These are phyloP conservation scores for Colletotrichum tofieldiae DNA, from an alignment of 2,329 filamentous ascomycete species.

Conservation along the genomic window DNA sequence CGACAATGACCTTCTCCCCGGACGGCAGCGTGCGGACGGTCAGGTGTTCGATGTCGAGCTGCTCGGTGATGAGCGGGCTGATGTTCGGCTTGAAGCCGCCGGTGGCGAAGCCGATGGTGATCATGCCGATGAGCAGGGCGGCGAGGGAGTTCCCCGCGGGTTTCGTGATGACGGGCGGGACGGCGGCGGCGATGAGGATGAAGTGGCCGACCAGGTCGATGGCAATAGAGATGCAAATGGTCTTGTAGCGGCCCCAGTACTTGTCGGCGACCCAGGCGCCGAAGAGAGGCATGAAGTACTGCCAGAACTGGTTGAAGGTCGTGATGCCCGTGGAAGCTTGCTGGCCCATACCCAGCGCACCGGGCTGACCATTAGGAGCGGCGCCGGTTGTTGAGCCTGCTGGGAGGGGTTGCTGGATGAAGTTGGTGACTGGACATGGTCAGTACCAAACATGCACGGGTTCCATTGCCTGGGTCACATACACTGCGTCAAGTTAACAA, in stretches of 20 bases:
- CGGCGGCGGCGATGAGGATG: slow-evolving; percentile 77
- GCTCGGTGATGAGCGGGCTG: slow-evolving; percentile 77
- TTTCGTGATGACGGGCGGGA: slow-evolving; percentile 73
- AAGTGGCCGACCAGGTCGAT: slow-evolving; percentile 76
- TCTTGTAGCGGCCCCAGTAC: slow-evolving; percentile 78
- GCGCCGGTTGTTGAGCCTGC: slow-evolving; percentile 69
- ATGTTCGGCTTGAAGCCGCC: slow-evolving; percentile 85
- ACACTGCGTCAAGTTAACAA: slow-evolving; percentile 22
- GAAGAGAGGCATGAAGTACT: slow-evolving; percentile 72
- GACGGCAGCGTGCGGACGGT: slow-evolving; percentile 66
- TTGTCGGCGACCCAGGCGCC: slow-evolving; percentile 68
- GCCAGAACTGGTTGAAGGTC: slow-evolving; percentile 71
- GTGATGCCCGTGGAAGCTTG: slow-evolving; percentile 63
- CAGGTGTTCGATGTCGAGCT: slow-evolving; percentile 71
- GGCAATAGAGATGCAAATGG: slow-evolving; percentile 74
- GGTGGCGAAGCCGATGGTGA: slow-evolving; percentile 72
- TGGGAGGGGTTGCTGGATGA: slow-evolving; percentile 73
- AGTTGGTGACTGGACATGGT: slow-evolving; percentile 66
- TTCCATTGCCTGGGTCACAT: background rate
- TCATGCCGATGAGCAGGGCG: slow-evolving; percentile 74
- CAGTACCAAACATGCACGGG: background rate
- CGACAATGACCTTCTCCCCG: slow-evolving; percentile 76
- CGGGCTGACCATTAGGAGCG: slow-evolving; percentile 56
- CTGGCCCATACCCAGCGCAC: slow-evolving; percentile 72
- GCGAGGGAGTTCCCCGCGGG: slow-evolving; percentile 68